Conservation (phyloP, 2,329 filamentous ascomycete species). For the Xylariales sp. region DNA sequence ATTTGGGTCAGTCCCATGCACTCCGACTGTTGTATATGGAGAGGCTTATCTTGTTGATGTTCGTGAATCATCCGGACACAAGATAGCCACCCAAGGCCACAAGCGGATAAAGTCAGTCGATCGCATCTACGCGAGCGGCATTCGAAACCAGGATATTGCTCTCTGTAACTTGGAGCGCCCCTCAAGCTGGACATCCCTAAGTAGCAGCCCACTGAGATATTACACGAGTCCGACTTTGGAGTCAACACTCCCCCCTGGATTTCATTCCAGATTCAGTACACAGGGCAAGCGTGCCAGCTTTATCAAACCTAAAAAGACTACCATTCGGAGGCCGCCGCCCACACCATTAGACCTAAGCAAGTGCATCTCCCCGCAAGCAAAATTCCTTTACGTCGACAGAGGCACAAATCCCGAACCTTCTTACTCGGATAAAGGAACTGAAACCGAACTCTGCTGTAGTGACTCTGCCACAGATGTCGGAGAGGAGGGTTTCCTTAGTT, state of each 20-base stretch:
- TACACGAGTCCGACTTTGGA: not conserved
- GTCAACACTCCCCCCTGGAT: not conserved
- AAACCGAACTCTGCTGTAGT: conserved; percentile 22
- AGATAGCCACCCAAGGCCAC: conserved; percentile 4
- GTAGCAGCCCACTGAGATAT: not conserved
- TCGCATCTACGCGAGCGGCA: conserved; percentile 16
- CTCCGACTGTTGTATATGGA: conserved; percentile 19
- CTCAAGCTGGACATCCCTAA: not conserved
- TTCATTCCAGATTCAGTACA: conserved; percentile 15
- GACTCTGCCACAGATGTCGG: conserved; percentile 35
- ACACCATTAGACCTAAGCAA: conserved; percentile 17
- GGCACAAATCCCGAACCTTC: conserved; percentile 17
- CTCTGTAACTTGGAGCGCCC: conserved; percentile 12
- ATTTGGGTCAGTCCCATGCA: conserved; percentile 17
- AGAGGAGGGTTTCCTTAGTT: conserved; percentile 9
- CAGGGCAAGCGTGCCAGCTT: conserved; percentile 14
- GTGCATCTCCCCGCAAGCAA: conserved; percentile 4
- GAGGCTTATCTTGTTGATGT: conserved; percentile 22
- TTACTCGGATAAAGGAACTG: conserved; percentile 15
- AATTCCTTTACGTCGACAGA: conserved; percentile 13
- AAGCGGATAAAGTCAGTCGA: conserved; percentile 19
- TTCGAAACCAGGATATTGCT: conserved; percentile 19
- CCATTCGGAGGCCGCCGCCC: conserved; percentile 16
- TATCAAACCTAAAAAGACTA: conserved; percentile 15
- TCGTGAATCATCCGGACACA: conserved; percentile 9